phyloP scores from a whole-genome alignment of 2,329 filamentous ascomycete species.

The Blumeria hordei region DNA sequence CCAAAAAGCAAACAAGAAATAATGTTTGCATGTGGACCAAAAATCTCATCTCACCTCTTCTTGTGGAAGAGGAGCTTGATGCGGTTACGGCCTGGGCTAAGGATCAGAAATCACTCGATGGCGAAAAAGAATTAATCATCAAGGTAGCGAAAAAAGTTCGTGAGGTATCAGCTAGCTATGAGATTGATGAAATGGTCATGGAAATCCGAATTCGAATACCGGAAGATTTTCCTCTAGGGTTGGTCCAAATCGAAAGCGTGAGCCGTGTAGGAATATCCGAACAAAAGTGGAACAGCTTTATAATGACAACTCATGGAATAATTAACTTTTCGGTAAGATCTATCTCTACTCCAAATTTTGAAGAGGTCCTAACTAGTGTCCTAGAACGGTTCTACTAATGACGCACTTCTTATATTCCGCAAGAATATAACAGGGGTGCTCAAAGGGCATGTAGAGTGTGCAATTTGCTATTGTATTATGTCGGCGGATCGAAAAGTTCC shows the following conservation, averaged over 20 bases:
- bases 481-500: constrained; percentile 72
- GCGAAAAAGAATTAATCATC: constrained; percentile 34
- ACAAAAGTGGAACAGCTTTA: constrained; percentile 79
- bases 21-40: constrained; percentile 69
- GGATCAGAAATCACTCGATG: constrained; percentile 23
- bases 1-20: constrained; percentile 55
- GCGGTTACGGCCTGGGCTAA: constrained; percentile 44
- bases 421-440: constrained; percentile 70
- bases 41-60: constrained; percentile 52
- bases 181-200: constrained; percentile 69
- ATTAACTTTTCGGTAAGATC: constrained; percentile 57
- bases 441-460: constrained; percentile 84
- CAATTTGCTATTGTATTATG: constrained; percentile 92
- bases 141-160: constrained; percentile 46
- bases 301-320: constrained; percentile 68
- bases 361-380: constrained; percentile 1
- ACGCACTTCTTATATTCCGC: constrained; percentile 66
- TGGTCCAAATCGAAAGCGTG: constrained; percentile 50
- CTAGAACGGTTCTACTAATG: constrained; percentile 60
- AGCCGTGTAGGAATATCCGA: constrained; percentile 74
- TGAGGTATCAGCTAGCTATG: constrained; percentile 66
- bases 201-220: constrained; percentile 66
- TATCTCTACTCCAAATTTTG: background rate
- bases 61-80: constrained; percentile 39
- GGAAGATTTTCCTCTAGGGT: constrained; percentile 56